Conservation (phyloP, 805 yeast genomes). For the Peterozyma toletana region DNA sequence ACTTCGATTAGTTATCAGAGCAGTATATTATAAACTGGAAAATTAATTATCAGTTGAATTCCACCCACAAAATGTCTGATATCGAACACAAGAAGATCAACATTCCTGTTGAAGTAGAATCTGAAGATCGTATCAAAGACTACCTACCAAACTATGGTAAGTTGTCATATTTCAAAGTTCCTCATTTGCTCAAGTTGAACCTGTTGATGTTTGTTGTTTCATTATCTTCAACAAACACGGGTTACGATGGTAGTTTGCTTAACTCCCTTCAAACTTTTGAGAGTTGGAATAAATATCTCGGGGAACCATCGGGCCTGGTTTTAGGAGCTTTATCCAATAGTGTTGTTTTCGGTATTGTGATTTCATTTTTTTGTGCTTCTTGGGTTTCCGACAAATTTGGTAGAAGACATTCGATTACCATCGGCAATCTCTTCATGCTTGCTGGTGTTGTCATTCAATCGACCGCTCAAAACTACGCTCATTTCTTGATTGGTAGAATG, state of each 20-base stretch:
- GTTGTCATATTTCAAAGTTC: not conserved
- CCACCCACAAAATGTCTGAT: no score
- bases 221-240: constrained; percentile 35
- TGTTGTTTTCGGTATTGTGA: constrained; percentile 27
- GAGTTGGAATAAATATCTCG: constrained; percentile 27
- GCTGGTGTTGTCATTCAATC: constrained; percentile 51
- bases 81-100: no score
- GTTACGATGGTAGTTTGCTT: constrained; percentile 36
- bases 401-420: constrained; percentile 38
- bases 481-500: constrained; percentile 36
- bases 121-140: constrained; percentile 5
- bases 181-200: constrained; percentile 25
- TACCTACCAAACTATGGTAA: constrained; percentile 7
- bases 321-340: constrained; percentile 30
- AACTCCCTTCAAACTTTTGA: constrained; percentile 36
- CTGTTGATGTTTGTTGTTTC: constrained; percentile 31
- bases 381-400: constrained; percentile 29
- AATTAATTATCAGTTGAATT: no score
- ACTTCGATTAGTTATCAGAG: no score
- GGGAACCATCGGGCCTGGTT: constrained; percentile 22
- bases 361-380: constrained; percentile 18
- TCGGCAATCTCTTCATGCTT: constrained; percentile 46
- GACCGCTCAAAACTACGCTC: constrained; percentile 24
- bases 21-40: no score
- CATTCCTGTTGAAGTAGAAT: no score